Conservation (phyloP, 2,329 filamentous ascomycete species). For the Venturia oleaginea region DNA sequence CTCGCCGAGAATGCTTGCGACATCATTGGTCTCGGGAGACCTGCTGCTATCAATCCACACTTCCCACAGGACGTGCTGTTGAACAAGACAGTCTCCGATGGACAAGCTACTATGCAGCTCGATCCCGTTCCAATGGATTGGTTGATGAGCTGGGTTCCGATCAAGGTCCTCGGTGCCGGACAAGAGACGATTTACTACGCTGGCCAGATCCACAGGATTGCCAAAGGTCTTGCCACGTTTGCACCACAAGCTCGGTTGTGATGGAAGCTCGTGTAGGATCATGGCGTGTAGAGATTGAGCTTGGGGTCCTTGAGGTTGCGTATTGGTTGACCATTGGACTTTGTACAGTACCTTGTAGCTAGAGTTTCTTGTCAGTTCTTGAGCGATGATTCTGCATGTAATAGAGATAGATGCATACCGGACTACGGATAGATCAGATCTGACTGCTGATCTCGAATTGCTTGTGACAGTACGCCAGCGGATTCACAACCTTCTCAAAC, state of each 20-base stretch:
- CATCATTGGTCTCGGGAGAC: conserved; percentile 50
- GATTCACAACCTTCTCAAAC: conserved; percentile 4
- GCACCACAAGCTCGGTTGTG: neutral
- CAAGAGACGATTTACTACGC: neutral
- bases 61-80: conserved; percentile 37
- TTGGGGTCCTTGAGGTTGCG: too few relatives aligned
- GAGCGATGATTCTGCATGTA: neutral
- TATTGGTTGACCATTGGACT: too few relatives aligned
- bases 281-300: too few relatives aligned
- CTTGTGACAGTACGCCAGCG: conserved; percentile 1
- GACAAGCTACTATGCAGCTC: neutral
- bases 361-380: too few relatives aligned
- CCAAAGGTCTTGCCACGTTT: neutral
- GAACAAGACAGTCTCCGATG: conserved; percentile 24
- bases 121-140: neutral
- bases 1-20: conserved; percentile 43
- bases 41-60: conserved; percentile 42
- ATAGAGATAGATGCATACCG: neutral
- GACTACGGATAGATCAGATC: neutral
- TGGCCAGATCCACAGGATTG: neutral
- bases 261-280: neutral
- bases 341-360: too few relatives aligned
- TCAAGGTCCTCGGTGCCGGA: conserved; percentile 3
- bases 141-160: conserved; percentile 2
- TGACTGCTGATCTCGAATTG: conserved; percentile 10